Evolutionary conservation across 2,329 filamentous ascomycete species (phyloP), one percentile per base, ranked within the genome.

Genomic region (Escovopsis sp.): DNA sequence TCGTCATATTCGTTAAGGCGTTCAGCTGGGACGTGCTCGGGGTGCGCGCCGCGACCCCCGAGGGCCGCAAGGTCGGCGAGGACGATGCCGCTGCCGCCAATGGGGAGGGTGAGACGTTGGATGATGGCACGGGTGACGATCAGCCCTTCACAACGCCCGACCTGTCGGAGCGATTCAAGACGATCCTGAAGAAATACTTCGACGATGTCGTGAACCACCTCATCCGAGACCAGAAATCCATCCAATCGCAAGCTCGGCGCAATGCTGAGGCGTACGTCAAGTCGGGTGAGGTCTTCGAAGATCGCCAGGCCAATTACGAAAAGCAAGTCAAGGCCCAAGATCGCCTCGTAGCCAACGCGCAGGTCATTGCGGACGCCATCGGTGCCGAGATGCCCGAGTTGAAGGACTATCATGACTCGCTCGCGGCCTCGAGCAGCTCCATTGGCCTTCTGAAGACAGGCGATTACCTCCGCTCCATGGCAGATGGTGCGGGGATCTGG

Each of bases 201-300:
- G 84, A 94, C 37, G 87, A 94, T 52, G 83, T 96, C 45, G 94
- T 93, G 51, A 66, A 70, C 13, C 90, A 96, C 50, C 68, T 98
- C 21, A 56, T 87, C 21, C 79, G 83, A n/a, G 86, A 96, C 48
- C 90, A 98, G 54, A 90, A 93, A 55, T 79, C 81, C 28, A 78
- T 98, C 28, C 72, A 77, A 35, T 76, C 72, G 18, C 90, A 98
- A 59, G 85, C 83, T 36, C 83, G 86, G 43, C 86, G 88, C 46
- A 98, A 98, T 58, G 88, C 90, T 1, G 90, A 98, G 57, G 90
- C 88, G 5, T 98, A 98, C 49, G 88, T 98, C 48, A 94, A 94
- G 51, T 96, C 90, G 27, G 90, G 90, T 2, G 90, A 98, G 53
- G 88, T 98, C 5, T 96, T 98, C 44, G 90, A 98, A 54, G 90